phyloP scores from a whole-genome alignment of 106 monocot species.

The Dactylorhiza incarnata region DNA sequence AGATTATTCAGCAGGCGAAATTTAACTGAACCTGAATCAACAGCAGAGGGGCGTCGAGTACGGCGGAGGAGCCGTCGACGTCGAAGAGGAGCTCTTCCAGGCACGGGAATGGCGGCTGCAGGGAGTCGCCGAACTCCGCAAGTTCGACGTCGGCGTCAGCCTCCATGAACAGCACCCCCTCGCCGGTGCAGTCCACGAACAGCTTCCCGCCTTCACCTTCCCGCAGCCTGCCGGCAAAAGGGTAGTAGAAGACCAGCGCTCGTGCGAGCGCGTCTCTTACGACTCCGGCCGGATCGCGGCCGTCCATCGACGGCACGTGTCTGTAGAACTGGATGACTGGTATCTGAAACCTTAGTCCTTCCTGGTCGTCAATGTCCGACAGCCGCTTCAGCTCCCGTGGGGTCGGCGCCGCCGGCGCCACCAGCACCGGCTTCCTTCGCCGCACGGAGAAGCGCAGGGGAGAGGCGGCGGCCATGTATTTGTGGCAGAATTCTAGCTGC shows the following conservation, averaged over 20 bases:
- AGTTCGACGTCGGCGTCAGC: constrained; percentile 58
- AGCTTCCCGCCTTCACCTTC: constrained; percentile 38
- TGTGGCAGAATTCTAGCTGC: background rate
- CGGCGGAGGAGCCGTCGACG: constrained; percentile 27
- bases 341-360: constrained; percentile 34
- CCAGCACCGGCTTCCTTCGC: constrained; percentile 14
- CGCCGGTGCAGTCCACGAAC: constrained; percentile 65
- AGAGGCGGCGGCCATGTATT: background rate
- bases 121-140: constrained; percentile 40
- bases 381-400: constrained; percentile 31
- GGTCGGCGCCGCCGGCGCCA: constrained; percentile 24
- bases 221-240: constrained; percentile 53
- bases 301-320: background rate
- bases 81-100: constrained; percentile 46
- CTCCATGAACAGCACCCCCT: constrained; percentile 68
- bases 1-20: no score
- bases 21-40: constrained; percentile 32
- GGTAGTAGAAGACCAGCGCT: constrained; percentile 61
- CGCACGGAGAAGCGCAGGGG: constrained; percentile 21
- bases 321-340: constrained; percentile 34
- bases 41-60: constrained; percentile 42
- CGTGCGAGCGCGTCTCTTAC: constrained; percentile 39
- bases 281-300: constrained; percentile 29
- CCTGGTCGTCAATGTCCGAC: constrained; percentile 46
- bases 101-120: constrained; percentile 56